These are phyloP conservation scores for Cadophora sp. DNA, from an alignment of 2,329 filamentous ascomycete genomes.

Conservation along the genomic window DNA sequence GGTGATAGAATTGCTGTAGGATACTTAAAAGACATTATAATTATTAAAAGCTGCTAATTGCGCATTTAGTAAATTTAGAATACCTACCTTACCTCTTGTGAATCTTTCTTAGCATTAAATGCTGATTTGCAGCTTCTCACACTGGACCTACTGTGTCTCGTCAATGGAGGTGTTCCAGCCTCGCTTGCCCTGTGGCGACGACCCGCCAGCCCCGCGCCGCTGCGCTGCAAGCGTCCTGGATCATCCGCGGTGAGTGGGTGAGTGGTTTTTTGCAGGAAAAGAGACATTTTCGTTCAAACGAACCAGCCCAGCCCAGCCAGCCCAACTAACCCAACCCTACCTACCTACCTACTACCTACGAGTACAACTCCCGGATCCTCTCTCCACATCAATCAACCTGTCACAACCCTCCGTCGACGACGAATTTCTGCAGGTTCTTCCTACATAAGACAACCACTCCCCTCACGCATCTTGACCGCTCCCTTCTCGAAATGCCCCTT, in stretches of 20 bases:
- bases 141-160: too few relatives aligned
- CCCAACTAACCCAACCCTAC: neutral
- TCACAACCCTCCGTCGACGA: neutral
- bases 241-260: neutral
- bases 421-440: neutral
- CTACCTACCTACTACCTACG: neutral
- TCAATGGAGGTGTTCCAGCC: neutral
- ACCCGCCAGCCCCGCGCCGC: neutral
- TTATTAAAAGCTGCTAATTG: too few relatives aligned
- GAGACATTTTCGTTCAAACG: neutral
- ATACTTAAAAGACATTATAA: neutral
- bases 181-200: neutral
- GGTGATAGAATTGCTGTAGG: neutral
- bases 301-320: neutral
- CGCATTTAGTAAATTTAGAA: too few relatives aligned
- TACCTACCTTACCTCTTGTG: too few relatives aligned
- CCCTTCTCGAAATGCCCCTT: constrained; percentile 40
- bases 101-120: too few relatives aligned
- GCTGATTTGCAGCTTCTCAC: too few relatives aligned
- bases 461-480: constrained; percentile 29
- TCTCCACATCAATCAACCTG: neutral
- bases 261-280: constrained; percentile 10
- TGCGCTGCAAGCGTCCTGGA: neutral
- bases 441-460: constrained; percentile 4
- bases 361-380: neutral